phyloP scores from a whole-genome alignment of 805 yeast genomes.

The Starmerella powellii region DNA sequence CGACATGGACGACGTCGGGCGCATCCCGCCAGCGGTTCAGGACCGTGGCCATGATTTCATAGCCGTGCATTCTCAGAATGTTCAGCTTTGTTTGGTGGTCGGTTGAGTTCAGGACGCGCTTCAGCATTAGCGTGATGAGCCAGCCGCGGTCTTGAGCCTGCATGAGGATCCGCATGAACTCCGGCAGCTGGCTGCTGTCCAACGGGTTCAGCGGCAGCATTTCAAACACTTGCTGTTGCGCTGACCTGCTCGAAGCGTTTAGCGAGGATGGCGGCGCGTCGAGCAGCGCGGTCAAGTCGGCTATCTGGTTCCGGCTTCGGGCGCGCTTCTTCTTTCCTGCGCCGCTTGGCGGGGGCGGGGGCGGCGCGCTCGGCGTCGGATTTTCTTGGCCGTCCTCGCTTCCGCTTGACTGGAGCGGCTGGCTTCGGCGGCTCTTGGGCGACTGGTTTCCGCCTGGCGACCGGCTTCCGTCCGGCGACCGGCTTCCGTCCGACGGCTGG shows the following conservation, averaged over 20 bases:
- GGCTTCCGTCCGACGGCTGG: no score
- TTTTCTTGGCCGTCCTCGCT: background rate
- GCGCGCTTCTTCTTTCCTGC: constrained; percentile 1
- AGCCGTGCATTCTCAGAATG: constrained; percentile 74
- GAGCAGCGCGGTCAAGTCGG: constrained; percentile 15
- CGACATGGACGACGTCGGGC: constrained; percentile 34
- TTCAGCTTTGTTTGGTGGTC: constrained; percentile 42
- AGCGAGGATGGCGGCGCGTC: constrained; percentile 13
- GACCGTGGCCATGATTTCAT: constrained; percentile 58
- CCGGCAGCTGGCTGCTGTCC: constrained; percentile 50
- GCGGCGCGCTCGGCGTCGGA: background rate
- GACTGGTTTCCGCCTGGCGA: no score
- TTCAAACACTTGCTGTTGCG: constrained; percentile 2
- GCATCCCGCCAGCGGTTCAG: constrained; percentile 35
- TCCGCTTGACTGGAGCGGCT: background rate
- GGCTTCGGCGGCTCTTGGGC: no score
- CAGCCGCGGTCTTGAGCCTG: constrained; percentile 37
- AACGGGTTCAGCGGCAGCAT: constrained; percentile 44
- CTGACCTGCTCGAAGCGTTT: background rate
- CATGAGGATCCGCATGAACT: constrained; percentile 68
- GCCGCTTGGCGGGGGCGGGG: constrained; percentile 1
- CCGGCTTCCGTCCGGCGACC: no score
- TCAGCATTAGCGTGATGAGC: constrained; percentile 53
- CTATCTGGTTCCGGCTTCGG: constrained; percentile 1
- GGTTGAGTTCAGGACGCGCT: constrained; percentile 47